These are phyloP conservation scores for Penicillium sp. DNA, from an alignment of 2,329 filamentous ascomycete genomes.

Conservation along the genomic window DNA sequence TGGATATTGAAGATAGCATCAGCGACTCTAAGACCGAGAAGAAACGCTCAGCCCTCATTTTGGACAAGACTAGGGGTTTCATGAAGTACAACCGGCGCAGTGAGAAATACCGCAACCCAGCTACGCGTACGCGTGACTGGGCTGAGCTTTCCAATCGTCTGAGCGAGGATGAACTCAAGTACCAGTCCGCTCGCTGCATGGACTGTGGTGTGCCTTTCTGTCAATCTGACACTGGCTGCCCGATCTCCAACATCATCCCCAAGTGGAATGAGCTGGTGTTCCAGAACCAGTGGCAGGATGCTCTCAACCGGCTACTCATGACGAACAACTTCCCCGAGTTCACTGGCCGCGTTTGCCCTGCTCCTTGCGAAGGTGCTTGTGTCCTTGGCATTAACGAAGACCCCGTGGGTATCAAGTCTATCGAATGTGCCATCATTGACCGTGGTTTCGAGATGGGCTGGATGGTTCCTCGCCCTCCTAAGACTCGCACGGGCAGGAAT, in stretches of 20 bases:
- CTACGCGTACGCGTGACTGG: constrained; percentile 85
- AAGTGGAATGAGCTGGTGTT: constrained; percentile 86
- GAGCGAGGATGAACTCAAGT: constrained; percentile 90
- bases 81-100: constrained; percentile 91
- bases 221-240: constrained; percentile 89
- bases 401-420: constrained; percentile 94
- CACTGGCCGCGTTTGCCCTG: constrained; percentile 91
- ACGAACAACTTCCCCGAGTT: constrained; percentile 99
- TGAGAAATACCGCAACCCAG: constrained; percentile 82
- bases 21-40: constrained; percentile 77
- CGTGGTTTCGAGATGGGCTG: constrained; percentile 96
- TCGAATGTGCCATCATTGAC: constrained; percentile 95
- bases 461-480: constrained; percentile 78
- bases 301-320: constrained; percentile 81
- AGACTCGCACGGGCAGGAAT: constrained; percentile 75
- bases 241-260: constrained; percentile 94
- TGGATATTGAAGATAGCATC: constrained; percentile 87
- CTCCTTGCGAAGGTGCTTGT: constrained; percentile 91
- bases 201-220: constrained; percentile 98
- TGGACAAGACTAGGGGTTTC: constrained; percentile 97
- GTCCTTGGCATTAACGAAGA: constrained; percentile 95
- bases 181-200: constrained; percentile 94
- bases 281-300: constrained; percentile 75
- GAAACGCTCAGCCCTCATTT: constrained; percentile 75
- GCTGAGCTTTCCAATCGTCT: constrained; percentile 78